These are phyloP conservation scores for Candida jianshihensis DNA, from an alignment of 805 yeast genomes.

Conservation along the genomic window DNA sequence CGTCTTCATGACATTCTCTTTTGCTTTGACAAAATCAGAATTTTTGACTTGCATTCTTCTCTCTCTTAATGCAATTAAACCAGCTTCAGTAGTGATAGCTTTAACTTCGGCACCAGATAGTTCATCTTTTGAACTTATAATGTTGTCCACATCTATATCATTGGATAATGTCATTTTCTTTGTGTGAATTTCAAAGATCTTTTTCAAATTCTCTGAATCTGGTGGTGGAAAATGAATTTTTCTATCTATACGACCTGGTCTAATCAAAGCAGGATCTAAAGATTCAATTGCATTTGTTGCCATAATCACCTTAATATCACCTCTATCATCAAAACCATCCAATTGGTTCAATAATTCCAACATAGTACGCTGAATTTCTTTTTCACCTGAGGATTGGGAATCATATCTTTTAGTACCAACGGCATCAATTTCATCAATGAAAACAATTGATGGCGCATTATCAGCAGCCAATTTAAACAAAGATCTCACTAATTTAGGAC, in stretches of 20 bases:
- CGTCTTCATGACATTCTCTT: constrained; percentile 92
- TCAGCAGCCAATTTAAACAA: constrained; percentile 95
- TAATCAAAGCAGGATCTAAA: constrained; percentile 89
- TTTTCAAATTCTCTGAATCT: constrained; percentile 85
- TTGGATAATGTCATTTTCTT: constrained; percentile 85
- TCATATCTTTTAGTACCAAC: constrained; percentile 98
- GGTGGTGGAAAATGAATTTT: constrained; percentile 95
- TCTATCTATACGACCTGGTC: constrained; percentile 97
- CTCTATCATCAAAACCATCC: constrained; percentile 96
- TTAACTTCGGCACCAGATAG: constrained; percentile 96
- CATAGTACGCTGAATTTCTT: constrained; percentile 97
- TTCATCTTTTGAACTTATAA: constrained; percentile 87
- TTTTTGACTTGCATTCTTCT: constrained; percentile 97
- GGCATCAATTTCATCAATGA: constrained; percentile 97
- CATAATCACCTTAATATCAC: constrained; percentile 96
- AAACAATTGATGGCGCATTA: constrained; percentile 96
- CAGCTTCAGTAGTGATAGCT: constrained; percentile 97
- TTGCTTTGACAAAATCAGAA: constrained; percentile 86
- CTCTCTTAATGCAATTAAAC: constrained; percentile 89
- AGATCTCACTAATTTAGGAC: constrained; percentile 91
- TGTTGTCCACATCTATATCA: constrained; percentile 83
- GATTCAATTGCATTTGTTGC: constrained; percentile 94
- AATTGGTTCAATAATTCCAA: constrained; percentile 89
- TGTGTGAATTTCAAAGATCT: constrained; percentile 87
- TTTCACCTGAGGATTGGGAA: constrained; percentile 83